Evolutionary conservation across 176 grass and related monocot genomes (phyloP), one percentile per base, ranked within the genome.

Genomic region (Thalia dealbata): DNA sequence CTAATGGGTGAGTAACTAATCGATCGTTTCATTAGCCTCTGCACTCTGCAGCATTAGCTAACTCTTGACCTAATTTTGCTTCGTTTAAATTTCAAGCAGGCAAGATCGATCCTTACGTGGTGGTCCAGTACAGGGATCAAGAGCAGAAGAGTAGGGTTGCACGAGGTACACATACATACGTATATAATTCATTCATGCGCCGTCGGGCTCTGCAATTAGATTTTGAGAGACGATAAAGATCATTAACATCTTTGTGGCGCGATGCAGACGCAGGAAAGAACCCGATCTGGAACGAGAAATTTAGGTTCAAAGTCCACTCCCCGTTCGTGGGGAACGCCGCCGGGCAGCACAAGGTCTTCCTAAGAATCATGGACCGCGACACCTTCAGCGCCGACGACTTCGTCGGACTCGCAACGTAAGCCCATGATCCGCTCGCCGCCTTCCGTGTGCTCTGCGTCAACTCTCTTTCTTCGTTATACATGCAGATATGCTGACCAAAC

Each of bases 371-470:
- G 76, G 92, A 96, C 75, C 74, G 82, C 25, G 89, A 96, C 84
- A 27, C 71, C 68, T 82, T 96, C 78, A 83, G 86, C 62, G 50
- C 68, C 18, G 89, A 92, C 19, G 92, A 96, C 81, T 90, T 78
- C 78, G 69, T 96, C 51, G 92, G 92, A 22, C 75, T 88, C 44
- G 87, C 92, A 70, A 88, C 89, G 92, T 96, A 71, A 92, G 92
- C 75, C 68, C 25, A 50, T 42, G n/a, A n/a, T n/a, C n/a, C n/a
- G n/a, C n/a, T n/a, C n/a, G n/a, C n/a, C n/a, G n/a, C n/a, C 18
- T 63, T 23, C n/a, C 13, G 50, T 44, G 18, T 18, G 62, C 32
- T 38, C 32, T 38, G 32, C 32, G 4, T 38, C 32, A 38, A 1
- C 32, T 38, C 4, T 38, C 32, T 38, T 38, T 38, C n/a, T n/a